A percentile compares a stretch with the other conserved stretches of the same genome.
Conservation (phyloP, 768 basidiomycete species). For the Amylocystis lapponica region DNA sequence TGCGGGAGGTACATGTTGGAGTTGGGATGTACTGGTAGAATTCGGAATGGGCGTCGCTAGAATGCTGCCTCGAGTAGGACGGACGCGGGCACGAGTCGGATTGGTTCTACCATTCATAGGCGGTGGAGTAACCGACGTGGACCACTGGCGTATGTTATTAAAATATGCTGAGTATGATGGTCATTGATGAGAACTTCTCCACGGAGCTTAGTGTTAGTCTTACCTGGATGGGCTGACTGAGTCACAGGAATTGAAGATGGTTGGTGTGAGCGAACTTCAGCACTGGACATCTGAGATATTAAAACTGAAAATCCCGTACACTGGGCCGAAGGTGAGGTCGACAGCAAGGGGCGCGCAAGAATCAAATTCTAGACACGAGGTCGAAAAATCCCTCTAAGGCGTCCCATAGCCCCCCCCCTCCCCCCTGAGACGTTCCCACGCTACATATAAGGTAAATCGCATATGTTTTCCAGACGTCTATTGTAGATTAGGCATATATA, state of each 20-base stretch:
- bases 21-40: slow-evolving; percentile 31
- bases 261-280: too few species aligned
- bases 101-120: slow-evolving; percentile 39
- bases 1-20: slow-evolving; percentile 31
- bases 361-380: too few species aligned
- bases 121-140: slow-evolving; percentile 49
- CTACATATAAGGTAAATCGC: too few species aligned
- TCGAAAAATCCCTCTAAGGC: too few species aligned
- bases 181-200: slow-evolving; percentile 4
- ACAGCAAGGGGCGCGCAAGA: too few species aligned
- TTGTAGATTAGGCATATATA: too few species aligned
- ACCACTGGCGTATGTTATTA: slow-evolving; percentile 70
- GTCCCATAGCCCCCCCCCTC: too few species aligned
- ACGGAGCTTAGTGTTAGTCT: slow-evolving; percentile 1
- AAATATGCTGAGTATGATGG: slow-evolving; percentile 40
- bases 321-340: too few species aligned
- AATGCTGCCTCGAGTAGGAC: slow-evolving; percentile 36
- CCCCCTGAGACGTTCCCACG: too few species aligned
- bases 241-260: slow-evolving; percentile 18
- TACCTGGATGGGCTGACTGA: slow-evolving; percentile 25
- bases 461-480: too few species aligned
- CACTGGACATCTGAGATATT: too few species aligned
- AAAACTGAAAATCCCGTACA: too few species aligned
- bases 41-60: slow-evolving; percentile 33
- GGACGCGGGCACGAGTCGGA: slow-evolving; percentile 31